These are phyloP conservation scores for Yamadazyma atlantica DNA, from an alignment of 1,139 yeast species.

Conservation along the genomic window DNA sequence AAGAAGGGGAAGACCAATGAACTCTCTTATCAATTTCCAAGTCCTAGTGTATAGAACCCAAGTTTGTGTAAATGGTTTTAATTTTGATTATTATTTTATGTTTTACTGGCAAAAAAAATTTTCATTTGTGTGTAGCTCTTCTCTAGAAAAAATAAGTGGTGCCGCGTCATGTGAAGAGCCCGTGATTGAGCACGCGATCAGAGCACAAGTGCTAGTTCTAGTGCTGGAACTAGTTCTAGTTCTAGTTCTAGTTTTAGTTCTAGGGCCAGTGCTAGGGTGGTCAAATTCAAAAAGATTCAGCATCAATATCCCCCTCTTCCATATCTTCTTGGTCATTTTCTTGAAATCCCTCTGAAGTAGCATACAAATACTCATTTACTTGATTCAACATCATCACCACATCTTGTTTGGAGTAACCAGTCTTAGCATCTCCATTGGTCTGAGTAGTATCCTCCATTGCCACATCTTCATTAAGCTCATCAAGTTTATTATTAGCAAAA, in stretches of 20 bases:
- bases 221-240: no score
- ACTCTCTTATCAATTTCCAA: background rate
- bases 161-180: background rate
- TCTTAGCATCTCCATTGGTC: conserved; percentile 26
- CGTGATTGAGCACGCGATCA: no score
- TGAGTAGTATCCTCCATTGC: conserved; percentile 8
- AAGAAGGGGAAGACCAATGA: background rate
- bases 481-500: conserved; percentile 65
- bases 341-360: conserved; percentile 77
- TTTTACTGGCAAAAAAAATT: conserved; percentile 1
- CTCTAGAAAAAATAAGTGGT: no score
- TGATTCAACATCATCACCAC: conserved; percentile 1
- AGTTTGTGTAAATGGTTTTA: background rate
- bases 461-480: conserved; percentile 15
- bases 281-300: conserved; percentile 16
- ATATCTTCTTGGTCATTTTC: conserved; percentile 30
- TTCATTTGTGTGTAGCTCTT: no score
- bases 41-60: background rate
- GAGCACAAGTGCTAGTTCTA: no score
- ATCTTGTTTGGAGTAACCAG: conserved; percentile 21
- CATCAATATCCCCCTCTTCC: conserved; percentile 15
- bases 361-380: conserved; percentile 72
- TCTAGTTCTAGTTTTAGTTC: no score
- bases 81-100: background rate
- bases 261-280: no score